Conservation (phyloP, 2,329 filamentous ascomycete genomes). For the Fusarium abutilonis region DNA sequence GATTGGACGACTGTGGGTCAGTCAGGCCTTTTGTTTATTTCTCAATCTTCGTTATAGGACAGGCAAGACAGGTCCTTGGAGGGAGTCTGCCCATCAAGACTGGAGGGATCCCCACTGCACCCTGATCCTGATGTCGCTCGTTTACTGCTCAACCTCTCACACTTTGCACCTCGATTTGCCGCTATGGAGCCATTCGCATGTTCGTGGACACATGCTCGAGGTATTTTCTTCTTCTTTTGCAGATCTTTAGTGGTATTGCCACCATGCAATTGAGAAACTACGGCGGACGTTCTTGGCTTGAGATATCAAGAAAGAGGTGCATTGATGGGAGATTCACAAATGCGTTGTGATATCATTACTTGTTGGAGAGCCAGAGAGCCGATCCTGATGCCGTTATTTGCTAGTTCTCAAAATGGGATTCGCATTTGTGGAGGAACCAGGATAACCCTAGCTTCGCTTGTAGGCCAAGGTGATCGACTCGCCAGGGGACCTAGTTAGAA, state of each 20-base stretch:
- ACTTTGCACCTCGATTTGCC: slow-evolving; percentile 36
- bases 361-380: slow-evolving; percentile 32
- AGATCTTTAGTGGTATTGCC: slow-evolving; percentile 31
- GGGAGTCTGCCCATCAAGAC: slow-evolving; percentile 37
- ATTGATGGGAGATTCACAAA: slow-evolving; percentile 16
- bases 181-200: slow-evolving; percentile 38
- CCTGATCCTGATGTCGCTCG: slow-evolving; percentile 35
- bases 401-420: slow-evolving; percentile 38
- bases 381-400: slow-evolving; percentile 39
- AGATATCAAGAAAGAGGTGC: slow-evolving; percentile 10
- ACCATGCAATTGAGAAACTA: slow-evolving; percentile 20
- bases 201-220: slow-evolving; percentile 34
- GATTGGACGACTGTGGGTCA: slow-evolving; percentile 34
- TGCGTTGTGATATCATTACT: slow-evolving; percentile 28
- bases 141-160: slow-evolving; percentile 36
- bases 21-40: slow-evolving; percentile 37
- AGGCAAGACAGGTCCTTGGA: slow-evolving; percentile 10
- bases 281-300: slow-evolving; percentile 15
- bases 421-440: slow-evolving; percentile 45
- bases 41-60: slow-evolving; percentile 9
- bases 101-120: slow-evolving; percentile 38
- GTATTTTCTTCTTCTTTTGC: slow-evolving; percentile 25
- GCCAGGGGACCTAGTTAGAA: slow-evolving; percentile 38
- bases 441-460: slow-evolving; percentile 43
- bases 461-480: slow-evolving; percentile 40